Conservation (phyloP, 768 basidiomycete species). For the Hygrophoropsis aurantiaca region DNA sequence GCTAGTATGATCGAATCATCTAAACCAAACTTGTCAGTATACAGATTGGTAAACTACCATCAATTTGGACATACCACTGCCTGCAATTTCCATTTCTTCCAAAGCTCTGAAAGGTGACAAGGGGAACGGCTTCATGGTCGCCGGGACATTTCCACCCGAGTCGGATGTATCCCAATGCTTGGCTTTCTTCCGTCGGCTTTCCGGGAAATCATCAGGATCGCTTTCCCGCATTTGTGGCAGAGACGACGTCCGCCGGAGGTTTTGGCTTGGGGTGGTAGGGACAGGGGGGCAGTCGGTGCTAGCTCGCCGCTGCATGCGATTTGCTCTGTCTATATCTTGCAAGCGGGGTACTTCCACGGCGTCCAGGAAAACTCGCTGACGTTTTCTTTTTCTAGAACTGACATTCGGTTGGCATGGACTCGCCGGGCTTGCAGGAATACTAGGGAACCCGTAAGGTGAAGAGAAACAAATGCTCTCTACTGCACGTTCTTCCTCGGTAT, state of each 20-base stretch:
- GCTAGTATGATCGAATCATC: constrained; percentile 50
- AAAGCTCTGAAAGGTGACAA: constrained; percentile 16
- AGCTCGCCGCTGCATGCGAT: constrained; percentile 17
- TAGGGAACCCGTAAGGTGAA: background rate
- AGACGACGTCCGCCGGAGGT: constrained; percentile 26
- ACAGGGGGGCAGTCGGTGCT: constrained; percentile 13
- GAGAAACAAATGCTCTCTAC: constrained; percentile 23
- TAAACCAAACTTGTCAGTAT: constrained; percentile 14
- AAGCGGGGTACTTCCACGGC: constrained; percentile 49
- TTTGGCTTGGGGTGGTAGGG: constrained; percentile 3
- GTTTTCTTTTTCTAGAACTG: constrained; percentile 36
- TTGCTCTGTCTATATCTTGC: constrained; percentile 22
- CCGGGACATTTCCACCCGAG: background rate
- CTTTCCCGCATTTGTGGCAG: constrained; percentile 18
- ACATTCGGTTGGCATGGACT: background rate
- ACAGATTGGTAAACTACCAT: background rate
- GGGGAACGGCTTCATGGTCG: constrained; percentile 1
- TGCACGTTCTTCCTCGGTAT: constrained; percentile 30
- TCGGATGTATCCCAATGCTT: constrained; percentile 21
- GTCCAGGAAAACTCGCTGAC: constrained; percentile 51
- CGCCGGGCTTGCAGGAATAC: constrained; percentile 1
- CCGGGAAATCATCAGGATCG: constrained; percentile 11
- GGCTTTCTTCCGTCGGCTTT: constrained; percentile 20
- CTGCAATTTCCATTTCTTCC: constrained; percentile 31
- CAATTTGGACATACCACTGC: constrained; percentile 26